These are phyloP conservation scores for Pontederia crassipes DNA, from an alignment of 176 grass and related monocot species.

Conservation along the genomic window DNA sequence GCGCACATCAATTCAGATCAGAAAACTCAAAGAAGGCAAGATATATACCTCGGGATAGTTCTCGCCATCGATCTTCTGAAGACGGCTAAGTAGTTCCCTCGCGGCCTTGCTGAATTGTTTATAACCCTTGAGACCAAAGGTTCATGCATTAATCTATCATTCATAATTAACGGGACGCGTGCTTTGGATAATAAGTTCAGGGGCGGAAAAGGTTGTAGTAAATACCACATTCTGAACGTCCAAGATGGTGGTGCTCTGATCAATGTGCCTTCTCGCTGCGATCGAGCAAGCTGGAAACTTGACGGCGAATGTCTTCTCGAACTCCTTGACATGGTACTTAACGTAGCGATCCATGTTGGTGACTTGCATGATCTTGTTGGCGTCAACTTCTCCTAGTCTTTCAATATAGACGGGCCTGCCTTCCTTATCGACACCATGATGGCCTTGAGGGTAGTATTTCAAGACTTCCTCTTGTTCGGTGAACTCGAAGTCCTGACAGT, in stretches of 20 bases:
- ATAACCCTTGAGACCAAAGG: not conserved
- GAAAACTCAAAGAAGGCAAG: not conserved
- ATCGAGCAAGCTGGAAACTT: slow-evolving; percentile 3
- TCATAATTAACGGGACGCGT: no score
- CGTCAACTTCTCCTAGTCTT: not conserved
- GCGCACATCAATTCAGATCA: not conserved
- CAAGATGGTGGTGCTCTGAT: not conserved
- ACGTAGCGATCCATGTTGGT: not conserved
- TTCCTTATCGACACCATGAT: slow-evolving; percentile 6
- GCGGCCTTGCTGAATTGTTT: slow-evolving; percentile 1
- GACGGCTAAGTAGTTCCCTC: not conserved
- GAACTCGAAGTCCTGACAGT: not conserved
- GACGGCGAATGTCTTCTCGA: not conserved
- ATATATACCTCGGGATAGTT: not conserved
- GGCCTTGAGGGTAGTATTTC: slow-evolving; percentile 1
- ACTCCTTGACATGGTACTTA: slow-evolving; percentile 2
- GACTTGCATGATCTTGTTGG: slow-evolving; percentile 2
- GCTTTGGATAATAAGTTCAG: no score
- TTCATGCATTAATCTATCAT: not conserved
- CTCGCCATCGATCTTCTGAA: not conserved
- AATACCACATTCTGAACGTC: not conserved
- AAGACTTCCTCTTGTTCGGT: not conserved
- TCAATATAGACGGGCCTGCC: slow-evolving; percentile 2
- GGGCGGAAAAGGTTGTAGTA: not conserved
- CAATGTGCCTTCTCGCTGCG: not conserved